phyloP scores from a whole-genome alignment of 768 basidiomycete species.

The Cyathus striatus region DNA sequence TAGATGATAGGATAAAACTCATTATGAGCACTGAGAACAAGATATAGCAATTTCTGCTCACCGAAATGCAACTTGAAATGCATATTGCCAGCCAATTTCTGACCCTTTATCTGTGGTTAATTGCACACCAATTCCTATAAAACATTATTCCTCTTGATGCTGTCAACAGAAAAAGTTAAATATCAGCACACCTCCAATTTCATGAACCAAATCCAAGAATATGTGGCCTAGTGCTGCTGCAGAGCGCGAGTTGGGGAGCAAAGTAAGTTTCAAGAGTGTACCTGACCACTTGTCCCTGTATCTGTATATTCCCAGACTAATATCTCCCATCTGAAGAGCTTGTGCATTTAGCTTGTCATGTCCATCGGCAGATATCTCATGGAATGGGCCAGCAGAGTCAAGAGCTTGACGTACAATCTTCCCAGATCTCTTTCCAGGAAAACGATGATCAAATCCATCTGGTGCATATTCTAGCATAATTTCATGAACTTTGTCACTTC shows the following conservation, averaged over 20 bases:
- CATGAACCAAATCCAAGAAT: constrained; percentile 25
- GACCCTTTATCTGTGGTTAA: constrained; percentile 22
- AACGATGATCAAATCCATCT: constrained; percentile 9
- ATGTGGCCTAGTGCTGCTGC: constrained; percentile 20
- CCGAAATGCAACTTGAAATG: constrained; percentile 11
- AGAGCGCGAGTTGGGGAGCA: constrained; percentile 19
- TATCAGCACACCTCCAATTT: constrained; percentile 13
- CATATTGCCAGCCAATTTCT: constrained; percentile 20
- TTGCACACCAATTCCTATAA: constrained; percentile 19
- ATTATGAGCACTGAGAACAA: too few relatives aligned
- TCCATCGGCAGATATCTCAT: constrained; percentile 19
- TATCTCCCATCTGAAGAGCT: constrained; percentile 21
- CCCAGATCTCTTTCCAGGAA: constrained; percentile 8
- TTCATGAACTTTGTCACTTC: constrained; percentile 4
- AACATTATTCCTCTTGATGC: not conserved
- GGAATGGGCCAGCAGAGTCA: constrained; percentile 10
- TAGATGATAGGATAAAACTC: too few relatives aligned
- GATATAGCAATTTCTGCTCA: too few relatives aligned
- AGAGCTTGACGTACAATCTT: constrained; percentile 3
- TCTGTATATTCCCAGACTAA: constrained; percentile 21
- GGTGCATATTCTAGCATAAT: constrained; percentile 10
- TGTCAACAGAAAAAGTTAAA: not conserved
- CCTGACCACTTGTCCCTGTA: constrained; percentile 21
- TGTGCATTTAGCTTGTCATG: constrained; percentile 20
- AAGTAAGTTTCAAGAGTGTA: constrained; percentile 7